Base-by-base conservation (phyloP, 331 rosid species). In the Pyracantha coccinea region DNA sequence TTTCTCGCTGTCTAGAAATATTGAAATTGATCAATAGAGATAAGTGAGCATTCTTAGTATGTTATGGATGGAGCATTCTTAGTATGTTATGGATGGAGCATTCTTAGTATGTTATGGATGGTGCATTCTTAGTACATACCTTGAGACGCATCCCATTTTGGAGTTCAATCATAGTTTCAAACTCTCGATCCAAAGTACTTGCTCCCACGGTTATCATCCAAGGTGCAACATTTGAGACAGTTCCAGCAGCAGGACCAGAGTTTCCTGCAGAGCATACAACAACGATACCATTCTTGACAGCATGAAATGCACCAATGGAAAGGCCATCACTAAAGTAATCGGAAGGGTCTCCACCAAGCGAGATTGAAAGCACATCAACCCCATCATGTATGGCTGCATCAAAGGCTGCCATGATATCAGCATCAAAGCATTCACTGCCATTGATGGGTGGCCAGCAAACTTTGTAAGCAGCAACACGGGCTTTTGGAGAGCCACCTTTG, bases 401-500 rank as follows among this genome's bases (percentile, higher is more conserved):
- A 35, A 93, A 53, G 24, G 80, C 98, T 14, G 85, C 86, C 25
- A 86, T 2, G 69, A 89, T 84, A 41, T 93, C 96, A 2, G 90
- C 80, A 23, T 86, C 95, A 23, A 69, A 82, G 81, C 98, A 92
- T 15, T 45, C 77, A 3, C 28, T 23, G 2, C 11, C 68, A 2
- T 63, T 32, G 20, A 80, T 0, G 3, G 82, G 68, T 0, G 82
- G 85, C 98, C 98, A 91, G 47, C 93, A 89, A 0, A 88, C 96
- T 83, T 88, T 93, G 78, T 91, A 93, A 25, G 89, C 13, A 0
- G 89, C 98, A 5, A 93, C 87, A 6, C 96, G 38, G 15, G 98
- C 96, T 71, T n/a, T 84, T 0, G 98, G 97, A 11, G 98, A 91
- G 27, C 98, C 98, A 23, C 97, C 96, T 41, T 86, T 74, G 38